Base-by-base conservation (phyloP, 345 rosid genomes). In the Aquilaria yunnanensis region DNA sequence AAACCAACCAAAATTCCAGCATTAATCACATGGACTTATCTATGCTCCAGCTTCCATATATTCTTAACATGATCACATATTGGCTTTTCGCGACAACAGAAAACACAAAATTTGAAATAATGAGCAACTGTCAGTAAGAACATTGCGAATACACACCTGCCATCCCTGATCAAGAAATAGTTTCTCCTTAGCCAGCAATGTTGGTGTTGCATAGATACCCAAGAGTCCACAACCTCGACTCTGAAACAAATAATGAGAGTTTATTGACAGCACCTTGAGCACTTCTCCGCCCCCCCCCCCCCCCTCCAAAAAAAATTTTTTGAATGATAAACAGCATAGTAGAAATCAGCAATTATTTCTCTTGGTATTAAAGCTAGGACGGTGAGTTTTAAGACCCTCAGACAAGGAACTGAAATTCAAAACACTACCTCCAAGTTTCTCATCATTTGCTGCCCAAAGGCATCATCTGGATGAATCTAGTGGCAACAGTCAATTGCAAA, bases 361-460 rank as follows among this genome's bases (percentile, higher is more conserved):
- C 4, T 9, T 37, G 43, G 43, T 37, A 37, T 43, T 48, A 56
- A 45, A 30, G 51, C 12, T 6, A 56, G 12, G n/a, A 10, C 51
- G 32, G 32, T 59, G 32, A 14, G 47, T 73, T 29, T 43, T 63
- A 51, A 62, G 37, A 57, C 14, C 43, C 59, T 55, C 10, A 34
- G 56, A 51, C 55, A 16, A 16, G 11, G 33, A 66, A 66, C 34
- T 47, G 47, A n/a, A 46, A 31, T 29, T 57, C 62, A 54, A 73
- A 54, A 57, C 31, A 47, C 56, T 75, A 89, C 99, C 97, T 89
- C 99, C 81, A 94, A 83, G 70, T 94, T 94, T 70, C 80, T 86
- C 56, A 88, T 86, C 99, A 94, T 94, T 75, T 94, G 97, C 78
- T 81, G 81, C 54, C 99, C 99, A 85, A 94, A 94, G 63, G 99